Conservation (phyloP, 441 rosid genomes). For the Francoa sonchifolia region DNA sequence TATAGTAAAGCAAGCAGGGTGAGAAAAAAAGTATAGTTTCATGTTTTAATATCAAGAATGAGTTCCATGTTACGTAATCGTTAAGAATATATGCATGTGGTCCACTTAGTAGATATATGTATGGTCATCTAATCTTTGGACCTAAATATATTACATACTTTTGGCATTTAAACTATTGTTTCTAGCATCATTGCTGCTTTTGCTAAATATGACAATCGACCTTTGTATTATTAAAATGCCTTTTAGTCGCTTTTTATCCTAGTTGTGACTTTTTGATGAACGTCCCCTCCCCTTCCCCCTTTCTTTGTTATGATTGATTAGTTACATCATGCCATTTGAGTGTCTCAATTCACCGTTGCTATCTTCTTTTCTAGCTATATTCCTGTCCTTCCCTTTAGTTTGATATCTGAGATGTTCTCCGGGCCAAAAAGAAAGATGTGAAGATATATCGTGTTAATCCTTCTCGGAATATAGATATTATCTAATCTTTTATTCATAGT, state of each 20-base stretch:
- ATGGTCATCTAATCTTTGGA: slow-evolving; percentile 9
- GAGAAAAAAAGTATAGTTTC: not conserved
- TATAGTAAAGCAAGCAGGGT: slow-evolving; percentile 3
- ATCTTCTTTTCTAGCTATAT: too few species aligned
- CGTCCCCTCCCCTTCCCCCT: too few species aligned
- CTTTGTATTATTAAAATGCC: not conserved
- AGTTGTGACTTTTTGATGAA: too few species aligned
- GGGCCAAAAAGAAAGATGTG: too few species aligned
- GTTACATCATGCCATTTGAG: too few species aligned
- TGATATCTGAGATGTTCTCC: too few species aligned
- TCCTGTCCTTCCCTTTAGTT: too few species aligned
- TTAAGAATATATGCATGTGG: slow-evolving; percentile 17
- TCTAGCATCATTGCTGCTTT: slow-evolving; percentile 1
- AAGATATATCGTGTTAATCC: too few species aligned
- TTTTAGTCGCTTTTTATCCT: slow-evolving; percentile 5
- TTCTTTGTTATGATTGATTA: too few species aligned
- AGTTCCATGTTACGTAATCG: slow-evolving; percentile 8
- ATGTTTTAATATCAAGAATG: slow-evolving; percentile 5
- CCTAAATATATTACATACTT: not conserved
- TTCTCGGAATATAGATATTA: too few species aligned
- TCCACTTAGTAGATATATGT: slow-evolving; percentile 8
- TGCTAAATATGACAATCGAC: slow-evolving; percentile 1
- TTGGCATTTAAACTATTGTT: slow-evolving; percentile 3
- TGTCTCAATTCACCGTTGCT: too few species aligned
- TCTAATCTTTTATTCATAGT: too few species aligned